Evolutionary conservation across 257 asterid genomes (phyloP).

Genomic region (Salvia hispanica): DNA sequence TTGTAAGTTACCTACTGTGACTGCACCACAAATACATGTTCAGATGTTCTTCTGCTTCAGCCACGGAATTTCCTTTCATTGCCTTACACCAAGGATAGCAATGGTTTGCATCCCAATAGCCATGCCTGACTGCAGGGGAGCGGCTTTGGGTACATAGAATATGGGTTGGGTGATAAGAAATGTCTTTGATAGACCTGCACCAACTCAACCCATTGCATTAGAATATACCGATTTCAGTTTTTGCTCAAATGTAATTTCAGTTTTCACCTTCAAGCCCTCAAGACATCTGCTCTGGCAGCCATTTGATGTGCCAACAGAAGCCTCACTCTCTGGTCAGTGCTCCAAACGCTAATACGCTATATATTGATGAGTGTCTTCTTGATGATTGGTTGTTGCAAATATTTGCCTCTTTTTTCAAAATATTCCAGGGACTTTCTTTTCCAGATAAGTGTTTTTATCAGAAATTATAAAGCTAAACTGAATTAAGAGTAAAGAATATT

Average conservation of each 20-base stretch:
- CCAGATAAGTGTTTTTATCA: too few relatives aligned
- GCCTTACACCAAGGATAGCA: not conserved
- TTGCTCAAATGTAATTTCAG: too few relatives aligned
- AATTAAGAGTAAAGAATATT: not conserved
- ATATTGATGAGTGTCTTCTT: too few relatives aligned
- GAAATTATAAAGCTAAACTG: not conserved
- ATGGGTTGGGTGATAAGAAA: not conserved
- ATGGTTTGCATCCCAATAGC: not conserved
- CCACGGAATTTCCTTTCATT: not conserved
- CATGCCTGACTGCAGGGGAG: not conserved
- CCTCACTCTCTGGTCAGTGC: slow-evolving; percentile 3
- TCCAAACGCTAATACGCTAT: not conserved
- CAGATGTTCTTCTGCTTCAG: not conserved
- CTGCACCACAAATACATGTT: not conserved
- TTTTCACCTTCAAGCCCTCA: too few relatives aligned
- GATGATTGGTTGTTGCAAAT: too few relatives aligned
- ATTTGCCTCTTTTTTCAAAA: too few relatives aligned
- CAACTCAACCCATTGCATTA: not conserved
- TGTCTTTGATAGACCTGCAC: not conserved
- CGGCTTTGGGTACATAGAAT: not conserved
- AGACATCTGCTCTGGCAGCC: too few relatives aligned
- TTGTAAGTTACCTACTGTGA: not conserved
- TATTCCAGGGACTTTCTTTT: too few relatives aligned
- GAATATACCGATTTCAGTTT: not conserved
- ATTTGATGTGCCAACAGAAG: not conserved